Base-by-base conservation (phyloP, 2,329 filamentous ascomycete species). In the Metarhizium anisopliae region DNA sequence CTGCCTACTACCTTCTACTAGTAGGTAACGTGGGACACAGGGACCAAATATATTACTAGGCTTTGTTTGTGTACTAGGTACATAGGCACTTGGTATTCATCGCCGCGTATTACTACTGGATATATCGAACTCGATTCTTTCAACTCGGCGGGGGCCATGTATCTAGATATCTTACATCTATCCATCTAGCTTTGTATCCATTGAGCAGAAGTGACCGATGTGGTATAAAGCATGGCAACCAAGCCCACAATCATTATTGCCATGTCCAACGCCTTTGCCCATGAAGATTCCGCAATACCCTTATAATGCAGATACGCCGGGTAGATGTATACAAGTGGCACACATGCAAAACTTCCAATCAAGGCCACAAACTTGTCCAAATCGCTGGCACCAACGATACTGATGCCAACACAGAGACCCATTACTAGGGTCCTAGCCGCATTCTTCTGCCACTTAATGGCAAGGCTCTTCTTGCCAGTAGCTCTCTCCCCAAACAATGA, bases 371-470 rank as follows among this genome's bases (percentile, higher is more conserved):
- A 90, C 59, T 86, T 84, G 69, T 90, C 86, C 58, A 90, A 72
- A 66, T 89, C 84, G 47, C 78, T 83, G 0, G 86, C 84, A 16
- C 86, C 86, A 1, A 82, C 62, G 13, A 86, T 81, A 16, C 84
- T 78, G 47, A 90, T 74, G 20, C 74, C 73, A 8, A 82, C 82
- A 59, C 85, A 87, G 8, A 84, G 42, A 1, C 77, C 66, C 36
- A 87, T 81, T 25, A 87, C 65, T 0, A 67, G 62, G 0, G 81
- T 77, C 25, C 86, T 76, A 62, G 90, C 81, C 1, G 70, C 77
- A 62, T 90, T 90, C 77, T 90, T 90, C 71, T 84, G 84, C 87
- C 87, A 90, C 67, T 90, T 90, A 59, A 84, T 86, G 42, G 76
- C 71, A 38, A 73, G 67, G 58, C 79, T 81, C 63, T 80, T 81